Evolutionary conservation across 2,329 filamentous ascomycete species (phyloP).

Genomic region (Aspergillus neoniger): DNA sequence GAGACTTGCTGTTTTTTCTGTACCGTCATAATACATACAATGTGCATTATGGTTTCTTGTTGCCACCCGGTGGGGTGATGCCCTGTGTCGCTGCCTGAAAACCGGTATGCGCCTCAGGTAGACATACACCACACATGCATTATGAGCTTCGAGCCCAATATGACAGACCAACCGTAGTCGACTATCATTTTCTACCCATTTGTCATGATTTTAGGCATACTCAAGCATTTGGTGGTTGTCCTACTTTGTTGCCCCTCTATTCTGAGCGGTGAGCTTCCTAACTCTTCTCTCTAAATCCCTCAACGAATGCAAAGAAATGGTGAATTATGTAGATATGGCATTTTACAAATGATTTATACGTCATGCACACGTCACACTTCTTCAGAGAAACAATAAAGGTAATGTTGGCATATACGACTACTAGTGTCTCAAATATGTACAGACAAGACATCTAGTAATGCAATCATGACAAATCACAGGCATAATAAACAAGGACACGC

Average conservation of each 20-base stretch:
- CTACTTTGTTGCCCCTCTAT: too few species aligned
- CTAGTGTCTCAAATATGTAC: slow-evolving; percentile 1
- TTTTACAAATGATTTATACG: too few species aligned
- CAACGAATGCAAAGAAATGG: too few species aligned
- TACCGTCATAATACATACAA: too few species aligned
- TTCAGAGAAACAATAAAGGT: too few species aligned
- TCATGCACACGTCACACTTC: too few species aligned
- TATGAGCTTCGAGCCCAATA: background rate
- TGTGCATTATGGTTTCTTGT: background rate
- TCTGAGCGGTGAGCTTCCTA: too few species aligned
- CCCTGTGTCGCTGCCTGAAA: slow-evolving; percentile 1
- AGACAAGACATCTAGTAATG: background rate
- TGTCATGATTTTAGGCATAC: too few species aligned
- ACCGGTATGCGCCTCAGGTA: background rate
- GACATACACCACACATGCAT: background rate
- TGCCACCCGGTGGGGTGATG: background rate
- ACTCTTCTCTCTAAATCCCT: too few species aligned
- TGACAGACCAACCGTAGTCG: background rate
- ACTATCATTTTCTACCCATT: background rate
- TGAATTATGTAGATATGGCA: too few species aligned
- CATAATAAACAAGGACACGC: background rate
- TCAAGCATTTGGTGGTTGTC: too few species aligned
- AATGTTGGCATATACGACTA: too few species aligned
- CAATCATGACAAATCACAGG: background rate
- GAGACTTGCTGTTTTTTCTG: background rate